Conservation (phyloP, 2,329 filamentous ascomycete genomes). For the Neofusicoccum sp. region DNA sequence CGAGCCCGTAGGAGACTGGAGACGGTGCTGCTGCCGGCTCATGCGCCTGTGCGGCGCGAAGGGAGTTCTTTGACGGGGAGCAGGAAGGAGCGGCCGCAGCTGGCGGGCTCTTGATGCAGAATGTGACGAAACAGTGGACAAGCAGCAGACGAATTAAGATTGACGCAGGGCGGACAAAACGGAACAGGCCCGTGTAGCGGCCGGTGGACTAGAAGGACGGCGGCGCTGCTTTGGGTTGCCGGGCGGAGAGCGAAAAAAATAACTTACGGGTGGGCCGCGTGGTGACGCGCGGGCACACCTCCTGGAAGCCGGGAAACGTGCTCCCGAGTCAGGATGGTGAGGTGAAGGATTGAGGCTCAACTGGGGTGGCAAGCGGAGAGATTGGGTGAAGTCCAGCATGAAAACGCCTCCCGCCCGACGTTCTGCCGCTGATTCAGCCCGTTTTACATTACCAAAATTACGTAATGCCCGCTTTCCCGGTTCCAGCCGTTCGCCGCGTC, state of each 20-base stretch:
- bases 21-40: background rate
- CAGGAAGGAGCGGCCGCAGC: background rate
- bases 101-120: background rate
- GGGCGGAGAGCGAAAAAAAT: background rate
- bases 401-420: background rate
- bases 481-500: background rate
- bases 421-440: background rate
- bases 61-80: background rate
- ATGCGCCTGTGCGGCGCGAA: background rate
- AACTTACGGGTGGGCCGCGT: background rate
- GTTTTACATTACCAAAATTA: background rate
- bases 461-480: background rate
- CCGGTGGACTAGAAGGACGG: background rate
- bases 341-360: constrained; percentile 1
- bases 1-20: background rate
- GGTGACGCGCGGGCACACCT: background rate
- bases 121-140: background rate
- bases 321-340: background rate
- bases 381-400: constrained; percentile 1
- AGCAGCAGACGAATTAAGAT: background rate
- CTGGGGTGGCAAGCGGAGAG: background rate
- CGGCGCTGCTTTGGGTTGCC: background rate
- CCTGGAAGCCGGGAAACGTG: too few relatives aligned
- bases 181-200: background rate
- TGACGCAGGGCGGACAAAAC: background rate